Evolutionary conservation across 2,329 filamentous ascomycete genomes (phyloP).

Genomic region (Alternaria ethzedia): DNA sequence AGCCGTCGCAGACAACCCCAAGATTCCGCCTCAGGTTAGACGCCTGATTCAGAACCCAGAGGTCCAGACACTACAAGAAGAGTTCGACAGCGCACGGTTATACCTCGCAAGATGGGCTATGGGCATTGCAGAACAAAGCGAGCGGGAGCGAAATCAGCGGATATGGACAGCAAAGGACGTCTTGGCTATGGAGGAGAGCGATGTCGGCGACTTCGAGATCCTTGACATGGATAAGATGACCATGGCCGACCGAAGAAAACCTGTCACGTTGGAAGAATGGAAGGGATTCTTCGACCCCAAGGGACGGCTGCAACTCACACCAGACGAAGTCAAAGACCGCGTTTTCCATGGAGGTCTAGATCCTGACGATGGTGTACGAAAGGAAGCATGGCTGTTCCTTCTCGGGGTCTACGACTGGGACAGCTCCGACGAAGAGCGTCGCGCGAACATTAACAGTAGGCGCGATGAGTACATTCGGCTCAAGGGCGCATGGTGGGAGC

Average conservation of each 20-base stretch:
- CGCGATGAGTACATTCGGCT: constrained; percentile 93
- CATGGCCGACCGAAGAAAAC: constrained; percentile 76
- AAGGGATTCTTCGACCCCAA: constrained; percentile 84
- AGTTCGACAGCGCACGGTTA: constrained; percentile 94
- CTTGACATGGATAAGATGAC: constrained; percentile 79
- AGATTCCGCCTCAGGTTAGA: constrained; percentile 85
- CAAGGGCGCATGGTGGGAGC: constrained; percentile 96
- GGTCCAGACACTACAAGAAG: constrained; percentile 92
- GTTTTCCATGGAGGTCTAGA: constrained; percentile 94
- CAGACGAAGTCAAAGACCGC: constrained; percentile 95
- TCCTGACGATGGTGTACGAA: constrained; percentile 86
- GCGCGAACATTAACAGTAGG: constrained; percentile 80
- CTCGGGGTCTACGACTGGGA: constrained; percentile 94
- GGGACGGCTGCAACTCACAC: constrained; percentile 77
- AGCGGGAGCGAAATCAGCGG: constrained; percentile 80
- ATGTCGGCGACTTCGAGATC: constrained; percentile 94
- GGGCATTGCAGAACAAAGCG: constrained; percentile 97
- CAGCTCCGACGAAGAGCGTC: constrained; percentile 83
- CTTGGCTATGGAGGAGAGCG: constrained; percentile 90
- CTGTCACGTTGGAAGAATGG: constrained; percentile 86
- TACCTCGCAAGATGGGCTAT: constrained; percentile 98
- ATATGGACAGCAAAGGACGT: constrained; percentile 95
- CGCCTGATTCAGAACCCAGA: constrained; percentile 88
- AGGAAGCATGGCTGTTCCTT: constrained; percentile 95
- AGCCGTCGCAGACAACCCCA: constrained; percentile 89